A percentile compares a stretch with the other conserved stretches of the same genome.
Conservation (phyloP, 2,329 filamentous ascomycete genomes). For the Camillea tinctor region DNA sequence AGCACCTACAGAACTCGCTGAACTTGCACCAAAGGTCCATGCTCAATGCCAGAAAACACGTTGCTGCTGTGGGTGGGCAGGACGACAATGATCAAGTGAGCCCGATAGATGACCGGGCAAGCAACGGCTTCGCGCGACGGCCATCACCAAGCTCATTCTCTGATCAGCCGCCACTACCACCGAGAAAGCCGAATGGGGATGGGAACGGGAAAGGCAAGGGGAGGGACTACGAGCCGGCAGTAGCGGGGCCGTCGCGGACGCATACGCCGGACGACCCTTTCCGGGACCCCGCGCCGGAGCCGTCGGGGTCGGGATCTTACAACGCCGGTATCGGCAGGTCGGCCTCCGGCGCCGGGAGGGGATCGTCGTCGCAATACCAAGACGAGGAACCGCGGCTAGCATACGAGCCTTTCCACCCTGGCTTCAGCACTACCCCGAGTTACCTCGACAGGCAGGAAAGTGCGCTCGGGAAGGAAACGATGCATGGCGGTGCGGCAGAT, state of each 20-base stretch:
- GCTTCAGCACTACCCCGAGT: slow-evolving; percentile 34
- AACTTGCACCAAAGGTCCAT: slow-evolving; percentile 83
- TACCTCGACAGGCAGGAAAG: slow-evolving; percentile 41
- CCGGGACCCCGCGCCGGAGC: slow-evolving; percentile 30
- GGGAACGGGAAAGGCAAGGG: slow-evolving; percentile 34
- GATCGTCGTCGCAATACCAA: slow-evolving; percentile 19
- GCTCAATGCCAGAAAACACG: slow-evolving; percentile 57
- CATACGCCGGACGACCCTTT: slow-evolving; percentile 34
- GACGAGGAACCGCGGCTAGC: slow-evolving; percentile 29
- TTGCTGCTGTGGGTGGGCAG: slow-evolving; percentile 40
- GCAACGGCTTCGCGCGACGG: slow-evolving; percentile 3
- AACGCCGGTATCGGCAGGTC: neutral
- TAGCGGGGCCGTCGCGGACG: slow-evolving; percentile 30
- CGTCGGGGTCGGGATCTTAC: slow-evolving; percentile 18
- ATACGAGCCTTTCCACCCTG: slow-evolving; percentile 36
- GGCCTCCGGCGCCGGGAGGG: slow-evolving; percentile 14
- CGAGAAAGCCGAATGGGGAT: slow-evolving; percentile 24
- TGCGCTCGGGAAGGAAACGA: slow-evolving; percentile 40
- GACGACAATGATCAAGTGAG: slow-evolving; percentile 28
- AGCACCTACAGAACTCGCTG: slow-evolving; percentile 79
- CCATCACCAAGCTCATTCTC: slow-evolving; percentile 11
- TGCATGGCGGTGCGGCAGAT: slow-evolving; percentile 37
- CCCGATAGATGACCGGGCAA: slow-evolving; percentile 19
- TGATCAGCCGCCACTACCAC: slow-evolving; percentile 29
- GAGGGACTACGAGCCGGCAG: slow-evolving; percentile 21